phyloP scores from a whole-genome alignment of 495 filamentous ascomycete species.

The Penicillium arizonense region DNA sequence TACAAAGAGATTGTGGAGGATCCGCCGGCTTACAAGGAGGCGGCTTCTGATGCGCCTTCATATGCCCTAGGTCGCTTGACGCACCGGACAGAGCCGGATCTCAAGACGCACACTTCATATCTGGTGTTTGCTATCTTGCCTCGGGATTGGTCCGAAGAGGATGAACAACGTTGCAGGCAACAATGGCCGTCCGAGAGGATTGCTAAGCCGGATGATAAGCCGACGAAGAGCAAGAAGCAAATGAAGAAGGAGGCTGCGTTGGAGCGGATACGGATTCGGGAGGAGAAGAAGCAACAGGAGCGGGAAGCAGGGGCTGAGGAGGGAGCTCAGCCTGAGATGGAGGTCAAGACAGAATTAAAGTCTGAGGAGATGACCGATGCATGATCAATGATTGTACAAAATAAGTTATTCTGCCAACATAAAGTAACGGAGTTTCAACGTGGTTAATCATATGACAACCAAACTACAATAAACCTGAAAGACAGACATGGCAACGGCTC shows the following conservation, averaged over 20 bases:
- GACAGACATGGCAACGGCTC: background rate
- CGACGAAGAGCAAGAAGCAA: slow-evolving; percentile 46
- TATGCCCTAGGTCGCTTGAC: slow-evolving; percentile 69
- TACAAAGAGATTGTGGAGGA: slow-evolving; percentile 1
- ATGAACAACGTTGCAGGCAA: slow-evolving; percentile 66
- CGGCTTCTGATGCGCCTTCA: slow-evolving; percentile 13
- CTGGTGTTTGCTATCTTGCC: slow-evolving; percentile 91
- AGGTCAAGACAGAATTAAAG: background rate
- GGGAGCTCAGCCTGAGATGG: slow-evolving; percentile 13
- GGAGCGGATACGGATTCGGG: slow-evolving; percentile 24
- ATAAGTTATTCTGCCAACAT: too few species aligned
- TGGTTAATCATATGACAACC: too few species aligned
- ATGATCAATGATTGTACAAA: slow-evolving; percentile 1
- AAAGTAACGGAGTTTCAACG: too few species aligned
- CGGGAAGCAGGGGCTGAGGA: slow-evolving; percentile 35
- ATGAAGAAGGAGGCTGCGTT: slow-evolving; percentile 49
- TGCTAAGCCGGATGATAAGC: slow-evolving; percentile 30
- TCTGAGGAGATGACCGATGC: slow-evolving; percentile 9
- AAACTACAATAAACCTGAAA: too few species aligned
- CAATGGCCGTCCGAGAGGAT: slow-evolving; percentile 56
- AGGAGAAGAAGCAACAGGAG: slow-evolving; percentile 45
- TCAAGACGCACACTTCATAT: slow-evolving; percentile 95
- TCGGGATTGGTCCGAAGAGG: slow-evolving; percentile 75
- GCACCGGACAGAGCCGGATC: slow-evolving; percentile 78
- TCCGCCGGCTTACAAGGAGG: background rate